Percentiles rank a stretch among this genome's conserved stretches.
Conservation (phyloP, 257 asterid species). For the Osmanthus fragrans region DNA sequence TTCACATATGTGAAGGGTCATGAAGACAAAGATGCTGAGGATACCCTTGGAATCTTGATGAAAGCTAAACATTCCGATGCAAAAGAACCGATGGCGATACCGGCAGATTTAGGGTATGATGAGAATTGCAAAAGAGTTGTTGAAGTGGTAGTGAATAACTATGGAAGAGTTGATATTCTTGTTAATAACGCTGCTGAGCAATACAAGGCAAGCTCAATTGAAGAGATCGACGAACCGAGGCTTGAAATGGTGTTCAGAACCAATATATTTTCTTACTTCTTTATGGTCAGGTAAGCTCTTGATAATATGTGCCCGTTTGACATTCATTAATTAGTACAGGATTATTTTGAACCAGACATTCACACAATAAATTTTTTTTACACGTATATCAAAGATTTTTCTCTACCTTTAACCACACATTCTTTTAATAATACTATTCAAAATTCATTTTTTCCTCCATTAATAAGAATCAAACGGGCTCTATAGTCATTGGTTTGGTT, state of each 20-base stretch:
- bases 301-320: too few species aligned
- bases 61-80: constrained; percentile 46
- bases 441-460: too few species aligned
- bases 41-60: constrained; percentile 46
- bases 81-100: constrained; percentile 59
- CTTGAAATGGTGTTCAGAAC: constrained; percentile 74
- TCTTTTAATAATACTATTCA: too few species aligned
- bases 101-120: constrained; percentile 65
- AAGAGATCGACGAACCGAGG: constrained; percentile 65
- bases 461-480: too few species aligned
- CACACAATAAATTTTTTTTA: too few species aligned
- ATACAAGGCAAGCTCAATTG: constrained; percentile 44
- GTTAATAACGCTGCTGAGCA: constrained; percentile 84
- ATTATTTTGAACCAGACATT: too few species aligned
- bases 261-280: constrained; percentile 59
- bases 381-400: too few species aligned
- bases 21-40: constrained; percentile 71
- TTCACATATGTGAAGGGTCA: constrained; percentile 66
- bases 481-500: too few species aligned
- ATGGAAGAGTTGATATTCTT: constrained; percentile 57
- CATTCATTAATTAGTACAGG: too few species aligned
- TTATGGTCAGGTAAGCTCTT: constrained; percentile 36
- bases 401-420: too few species aligned
- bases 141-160: constrained; percentile 49
- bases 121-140: constrained; percentile 67